Percentiles rank a stretch among this genome's conserved stretches.
phyloP scores from a whole-genome alignment of 148 eudicot species.

The Hydrangea macrophylla region DNA sequence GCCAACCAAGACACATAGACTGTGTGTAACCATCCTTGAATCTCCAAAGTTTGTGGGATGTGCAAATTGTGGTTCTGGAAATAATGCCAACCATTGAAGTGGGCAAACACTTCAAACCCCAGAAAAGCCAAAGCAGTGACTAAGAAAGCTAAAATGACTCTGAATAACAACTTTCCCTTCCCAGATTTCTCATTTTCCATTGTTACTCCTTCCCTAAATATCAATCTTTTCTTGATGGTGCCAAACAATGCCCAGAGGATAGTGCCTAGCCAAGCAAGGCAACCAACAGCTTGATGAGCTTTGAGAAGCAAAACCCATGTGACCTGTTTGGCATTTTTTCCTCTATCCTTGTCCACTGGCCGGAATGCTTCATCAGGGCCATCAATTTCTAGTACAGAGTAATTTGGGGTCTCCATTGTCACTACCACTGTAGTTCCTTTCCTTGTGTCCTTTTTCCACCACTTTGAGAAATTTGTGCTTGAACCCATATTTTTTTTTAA shows the following conservation, averaged over 20 bases:
- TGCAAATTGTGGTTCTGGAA: constrained; percentile 26
- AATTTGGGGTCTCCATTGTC: constrained; percentile 54
- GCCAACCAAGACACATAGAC: constrained; percentile 37
- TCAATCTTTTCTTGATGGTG: constrained; percentile 39
- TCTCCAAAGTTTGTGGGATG: constrained; percentile 35
- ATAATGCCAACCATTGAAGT: constrained; percentile 53
- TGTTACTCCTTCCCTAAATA: constrained; percentile 39
- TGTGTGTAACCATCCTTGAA: constrained; percentile 43
- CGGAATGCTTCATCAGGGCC: constrained; percentile 38
- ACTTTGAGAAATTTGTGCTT: constrained; percentile 19
- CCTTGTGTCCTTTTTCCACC: constrained; percentile 43
- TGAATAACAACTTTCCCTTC: constrained; percentile 35
- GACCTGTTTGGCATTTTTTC: constrained; percentile 51
- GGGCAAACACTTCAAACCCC: constrained; percentile 45
- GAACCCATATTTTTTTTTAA: constrained; percentile 12
- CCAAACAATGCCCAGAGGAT: constrained; percentile 39
- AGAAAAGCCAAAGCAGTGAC: constrained; percentile 41
- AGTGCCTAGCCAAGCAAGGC: constrained; percentile 50
- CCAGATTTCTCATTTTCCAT: constrained; percentile 42
- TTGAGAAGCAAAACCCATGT: constrained; percentile 57
- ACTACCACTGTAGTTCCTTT: constrained; percentile 57
- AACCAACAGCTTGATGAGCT: constrained; percentile 59
- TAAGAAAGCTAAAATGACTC: constrained; percentile 42
- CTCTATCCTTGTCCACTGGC: constrained; percentile 40
- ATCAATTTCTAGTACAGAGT: constrained; percentile 45